Evolutionary conservation across 2,329 filamentous ascomycete genomes (phyloP), one percentile per base, ranked within the genome.

Genomic region (Pestalotiopsis sp.): DNA sequence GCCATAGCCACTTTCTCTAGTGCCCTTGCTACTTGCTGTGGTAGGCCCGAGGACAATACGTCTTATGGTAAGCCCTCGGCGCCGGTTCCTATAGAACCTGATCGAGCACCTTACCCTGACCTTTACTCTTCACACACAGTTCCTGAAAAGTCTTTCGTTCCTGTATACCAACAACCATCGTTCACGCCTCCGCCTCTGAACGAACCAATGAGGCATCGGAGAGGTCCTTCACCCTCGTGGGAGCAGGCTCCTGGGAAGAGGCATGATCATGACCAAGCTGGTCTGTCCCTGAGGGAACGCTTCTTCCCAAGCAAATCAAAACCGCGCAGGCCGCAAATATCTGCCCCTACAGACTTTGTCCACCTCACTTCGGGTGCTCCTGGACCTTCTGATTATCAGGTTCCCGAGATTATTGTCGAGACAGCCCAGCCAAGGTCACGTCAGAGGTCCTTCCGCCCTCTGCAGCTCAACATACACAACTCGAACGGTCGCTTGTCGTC

Each of bases 331-430:
- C 85, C 85, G 76, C 81, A 82, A 69, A 91, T 91, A 73, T 90
- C 88, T 57, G 82, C 82, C 23, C 89, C 89, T 3, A 84, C 84
- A 62, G 82, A 91, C 76, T 91, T 91, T 74, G 86, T 85, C 61
- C 89, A 91, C 79, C 73, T 91, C 63, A 80, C 85, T 67, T 86
- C 79, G 65, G 73, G 78, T 60, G 76, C 76, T 13, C 76, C 78
- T 61, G 73, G 72, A 49, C 77, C 75, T 67, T 77, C 74, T 49
- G 31, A 40, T 11, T 36, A 62, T 62, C 27, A 62, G 59, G 59
- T 36, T 31, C 23, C 57, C n/a, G 45, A 52, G n/a, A 74, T 71
- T 41, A 69, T 72, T 20, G 64, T 61, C 68, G 67, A 70, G 69
- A 52, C 45, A 11, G 68, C 72, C 66, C 72, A 77, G 73, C 68